Conservation (phyloP, 345 rosid species). For the Conringia planisiliqua region DNA sequence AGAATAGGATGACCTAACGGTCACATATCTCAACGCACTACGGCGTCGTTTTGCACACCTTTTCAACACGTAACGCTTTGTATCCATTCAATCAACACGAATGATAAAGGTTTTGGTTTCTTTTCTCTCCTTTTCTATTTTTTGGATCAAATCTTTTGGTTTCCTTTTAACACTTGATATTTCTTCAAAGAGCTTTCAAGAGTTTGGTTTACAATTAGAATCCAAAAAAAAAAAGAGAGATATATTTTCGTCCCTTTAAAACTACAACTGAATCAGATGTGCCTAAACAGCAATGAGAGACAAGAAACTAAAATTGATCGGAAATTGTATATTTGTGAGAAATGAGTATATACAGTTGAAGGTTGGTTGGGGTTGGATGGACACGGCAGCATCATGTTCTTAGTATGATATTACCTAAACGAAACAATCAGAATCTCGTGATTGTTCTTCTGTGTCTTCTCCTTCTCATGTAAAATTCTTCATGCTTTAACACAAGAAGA, state of each 20-base stretch:
- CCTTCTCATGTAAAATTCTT: background rate
- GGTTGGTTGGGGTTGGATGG: background rate
- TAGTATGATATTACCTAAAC: background rate
- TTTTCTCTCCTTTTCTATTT: background rate
- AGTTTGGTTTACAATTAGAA: background rate
- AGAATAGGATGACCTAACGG: conserved; percentile 50
- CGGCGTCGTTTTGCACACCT: conserved; percentile 43
- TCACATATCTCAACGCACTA: conserved; percentile 54
- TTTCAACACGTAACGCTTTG: background rate
- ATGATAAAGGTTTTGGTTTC: background rate
- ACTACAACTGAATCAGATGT: background rate
- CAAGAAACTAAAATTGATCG: background rate
- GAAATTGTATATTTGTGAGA: background rate
- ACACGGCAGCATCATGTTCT: background rate
- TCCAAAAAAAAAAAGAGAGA: background rate
- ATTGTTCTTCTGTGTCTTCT: background rate
- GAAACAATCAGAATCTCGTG: background rate
- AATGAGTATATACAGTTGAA: background rate
- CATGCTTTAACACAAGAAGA: background rate
- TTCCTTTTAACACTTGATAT: background rate
- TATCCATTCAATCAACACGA: background rate
- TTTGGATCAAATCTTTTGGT: background rate
- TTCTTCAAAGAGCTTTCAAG: background rate
- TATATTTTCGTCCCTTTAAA: background rate
- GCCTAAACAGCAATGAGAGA: background rate